A percentile compares a stretch with the other conserved stretches of the same genome.
phyloP scores from a whole-genome alignment of 2,329 filamentous ascomycete species.

The Pseudogymnoascus sp. region DNA sequence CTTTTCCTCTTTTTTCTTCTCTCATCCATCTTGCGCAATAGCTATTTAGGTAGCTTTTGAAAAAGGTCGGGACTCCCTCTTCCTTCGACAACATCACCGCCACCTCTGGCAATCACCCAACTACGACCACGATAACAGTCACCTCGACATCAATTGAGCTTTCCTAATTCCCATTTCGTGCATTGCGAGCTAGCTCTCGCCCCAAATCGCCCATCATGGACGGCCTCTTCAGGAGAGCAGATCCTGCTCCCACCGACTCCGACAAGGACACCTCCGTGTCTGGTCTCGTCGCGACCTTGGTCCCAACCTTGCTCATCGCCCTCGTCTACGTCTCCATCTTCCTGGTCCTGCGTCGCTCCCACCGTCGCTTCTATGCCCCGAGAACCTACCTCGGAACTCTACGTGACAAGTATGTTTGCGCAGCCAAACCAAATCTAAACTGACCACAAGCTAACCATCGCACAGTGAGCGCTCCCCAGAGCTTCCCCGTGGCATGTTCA shows the following conservation, averaged over 20 bases:
- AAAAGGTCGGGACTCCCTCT: neutral
- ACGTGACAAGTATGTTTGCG: conserved; percentile 35
- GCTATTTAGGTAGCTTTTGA: neutral
- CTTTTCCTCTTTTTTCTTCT: conserved; percentile 8
- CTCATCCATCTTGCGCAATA: neutral
- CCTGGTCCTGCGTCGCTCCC: conserved; percentile 40
- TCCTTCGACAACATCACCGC: neutral
- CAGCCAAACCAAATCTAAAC: no score
- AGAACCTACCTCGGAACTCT: conserved; percentile 47
- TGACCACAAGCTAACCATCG: conserved; percentile 18
- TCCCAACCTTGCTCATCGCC: conserved; percentile 37
- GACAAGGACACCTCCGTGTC: conserved; percentile 22
- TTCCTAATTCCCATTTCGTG: neutral
- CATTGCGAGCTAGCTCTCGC: neutral
- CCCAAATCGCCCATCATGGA: neutral
- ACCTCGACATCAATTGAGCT: neutral
- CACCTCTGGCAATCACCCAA: neutral
- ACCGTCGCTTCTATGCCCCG: conserved; percentile 46
- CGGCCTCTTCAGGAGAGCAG: neutral
- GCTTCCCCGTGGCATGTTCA: conserved; percentile 53
- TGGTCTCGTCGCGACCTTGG: conserved; percentile 41
- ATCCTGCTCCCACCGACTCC: neutral
- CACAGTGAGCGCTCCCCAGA: conserved; percentile 49
- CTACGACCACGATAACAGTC: neutral
- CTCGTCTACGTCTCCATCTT: conserved; percentile 41